These are phyloP conservation scores for Glonium stellatum DNA, from an alignment of 495 filamentous ascomycete genomes.

Conservation along the genomic window DNA sequence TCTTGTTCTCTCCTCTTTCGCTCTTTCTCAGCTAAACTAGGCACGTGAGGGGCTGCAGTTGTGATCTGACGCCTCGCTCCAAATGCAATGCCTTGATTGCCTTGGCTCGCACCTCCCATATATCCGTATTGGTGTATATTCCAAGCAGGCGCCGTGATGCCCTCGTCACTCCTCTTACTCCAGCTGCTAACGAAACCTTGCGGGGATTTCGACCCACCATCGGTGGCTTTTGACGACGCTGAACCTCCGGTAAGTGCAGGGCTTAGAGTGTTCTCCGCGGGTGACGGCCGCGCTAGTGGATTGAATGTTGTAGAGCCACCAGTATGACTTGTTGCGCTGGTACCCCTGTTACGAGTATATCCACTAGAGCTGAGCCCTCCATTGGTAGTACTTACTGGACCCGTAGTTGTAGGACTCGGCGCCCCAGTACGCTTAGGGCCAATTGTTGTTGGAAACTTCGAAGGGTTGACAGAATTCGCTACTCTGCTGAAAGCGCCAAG, in stretches of 20 bases:
- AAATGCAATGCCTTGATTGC: slow-evolving; percentile 87
- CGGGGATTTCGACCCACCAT: slow-evolving; percentile 38
- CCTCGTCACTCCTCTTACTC: slow-evolving; percentile 79
- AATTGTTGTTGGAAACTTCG: slow-evolving; percentile 63
- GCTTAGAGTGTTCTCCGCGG: slow-evolving; percentile 39
- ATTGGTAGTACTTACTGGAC: slow-evolving; percentile 44
- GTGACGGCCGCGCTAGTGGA: slow-evolving; percentile 27
- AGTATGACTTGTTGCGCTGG: slow-evolving; percentile 62
- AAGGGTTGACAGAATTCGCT: slow-evolving; percentile 70
- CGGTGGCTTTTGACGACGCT: slow-evolving; percentile 31
- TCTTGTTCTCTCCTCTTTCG: slow-evolving; percentile 49
- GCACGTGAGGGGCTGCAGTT: slow-evolving; percentile 67
- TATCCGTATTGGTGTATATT: slow-evolving; percentile 94
- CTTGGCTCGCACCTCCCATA: slow-evolving; percentile 96
- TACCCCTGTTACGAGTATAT: slow-evolving; percentile 49
- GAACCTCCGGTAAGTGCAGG: slow-evolving; percentile 49
- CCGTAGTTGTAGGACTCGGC: slow-evolving; percentile 66
- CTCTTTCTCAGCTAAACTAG: slow-evolving; percentile 63
- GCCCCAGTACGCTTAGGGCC: slow-evolving; percentile 50
- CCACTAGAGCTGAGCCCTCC: slow-evolving; percentile 26
- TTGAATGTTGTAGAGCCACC: slow-evolving; percentile 47
- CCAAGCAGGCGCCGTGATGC: slow-evolving; percentile 81
- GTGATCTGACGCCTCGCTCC: slow-evolving; percentile 91
- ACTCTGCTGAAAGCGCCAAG: slow-evolving; percentile 83
- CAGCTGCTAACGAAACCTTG: slow-evolving; percentile 67